These are phyloP conservation scores for Podospora bellae-mahoneyi DNA, from an alignment of 495 filamentous ascomycete genomes.

Conservation along the genomic window DNA sequence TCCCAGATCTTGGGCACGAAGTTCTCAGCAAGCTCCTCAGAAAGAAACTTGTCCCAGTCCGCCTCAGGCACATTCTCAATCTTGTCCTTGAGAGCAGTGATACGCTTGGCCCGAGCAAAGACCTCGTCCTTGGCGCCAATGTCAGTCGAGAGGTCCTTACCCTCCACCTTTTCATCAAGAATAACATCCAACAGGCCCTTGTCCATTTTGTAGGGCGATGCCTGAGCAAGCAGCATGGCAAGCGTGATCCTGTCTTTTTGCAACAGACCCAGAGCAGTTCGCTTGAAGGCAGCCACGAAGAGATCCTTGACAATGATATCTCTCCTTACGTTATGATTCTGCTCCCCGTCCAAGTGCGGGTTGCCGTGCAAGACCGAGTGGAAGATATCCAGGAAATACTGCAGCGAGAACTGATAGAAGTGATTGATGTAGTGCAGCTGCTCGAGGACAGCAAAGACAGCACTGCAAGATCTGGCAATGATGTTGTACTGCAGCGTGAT, in stretches of 20 bases:
- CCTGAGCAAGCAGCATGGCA: slow-evolving; percentile 94
- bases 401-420: slow-evolving; percentile 98
- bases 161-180: slow-evolving; percentile 72
- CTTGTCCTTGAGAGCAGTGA: slow-evolving; percentile 70
- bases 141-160: slow-evolving; percentile 72
- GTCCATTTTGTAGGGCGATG: slow-evolving; percentile 90
- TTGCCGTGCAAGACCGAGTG: slow-evolving; percentile 83
- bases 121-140: slow-evolving; percentile 62
- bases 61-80: slow-evolving; percentile 57
- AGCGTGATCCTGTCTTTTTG: slow-evolving; percentile 93
- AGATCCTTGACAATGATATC: slow-evolving; percentile 85
- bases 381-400: slow-evolving; percentile 98
- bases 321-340: slow-evolving; percentile 70
- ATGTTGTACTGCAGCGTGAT: slow-evolving; percentile 91
- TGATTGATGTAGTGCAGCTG: slow-evolving; percentile 98
- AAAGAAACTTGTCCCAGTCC: slow-evolving; percentile 76
- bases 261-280: slow-evolving; percentile 85
- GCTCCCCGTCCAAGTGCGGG: slow-evolving; percentile 66
- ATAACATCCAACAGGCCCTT: slow-evolving; percentile 80
- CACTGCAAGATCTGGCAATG: slow-evolving; percentile 90
- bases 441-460: slow-evolving; percentile 93
- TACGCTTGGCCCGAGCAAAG: slow-evolving; percentile 61
- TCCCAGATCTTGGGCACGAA: slow-evolving; percentile 78
- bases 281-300: slow-evolving; percentile 86
- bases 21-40: slow-evolving; percentile 84